Percentiles rank a stretch among this genome's conserved stretches.
Evolutionary conservation across 192 early-diverging fungal species (phyloP).

Genomic region (Haplosporangium gracile): DNA sequence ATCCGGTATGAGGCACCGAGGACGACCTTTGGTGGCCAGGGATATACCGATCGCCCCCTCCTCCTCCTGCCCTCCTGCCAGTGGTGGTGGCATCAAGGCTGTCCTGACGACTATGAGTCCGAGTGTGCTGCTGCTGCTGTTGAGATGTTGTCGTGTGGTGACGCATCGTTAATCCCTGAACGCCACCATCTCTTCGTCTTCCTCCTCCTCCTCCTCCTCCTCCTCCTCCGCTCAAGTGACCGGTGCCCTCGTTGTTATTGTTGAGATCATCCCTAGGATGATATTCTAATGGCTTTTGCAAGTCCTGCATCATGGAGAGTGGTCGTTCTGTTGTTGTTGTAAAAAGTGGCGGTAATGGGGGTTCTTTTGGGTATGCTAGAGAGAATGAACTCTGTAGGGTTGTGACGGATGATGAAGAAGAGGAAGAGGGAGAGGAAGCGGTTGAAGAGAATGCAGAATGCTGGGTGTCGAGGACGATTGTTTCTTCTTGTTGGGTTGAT

Average conservation of each 20-base stretch:
- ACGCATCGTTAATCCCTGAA: conserved; percentile 1
- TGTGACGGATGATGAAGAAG: background rate
- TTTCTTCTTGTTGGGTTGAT: background rate
- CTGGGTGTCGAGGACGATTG: background rate
- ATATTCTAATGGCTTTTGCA: background rate
- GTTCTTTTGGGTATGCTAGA: background rate
- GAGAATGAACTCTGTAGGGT: background rate
- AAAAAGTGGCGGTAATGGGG: background rate
- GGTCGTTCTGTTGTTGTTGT: background rate
- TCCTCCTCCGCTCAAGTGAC: background rate
- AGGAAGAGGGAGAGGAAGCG: background rate
- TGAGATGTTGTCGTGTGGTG: background rate
- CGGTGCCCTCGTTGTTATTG: background rate
- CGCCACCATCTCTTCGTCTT: background rate
- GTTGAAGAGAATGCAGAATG: background rate
- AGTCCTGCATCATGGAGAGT: background rate
- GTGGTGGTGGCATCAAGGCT: background rate
- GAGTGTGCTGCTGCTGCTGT: background rate
- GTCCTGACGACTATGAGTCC: background rate
- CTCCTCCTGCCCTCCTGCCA: background rate
- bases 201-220: background rate
- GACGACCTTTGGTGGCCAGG: background rate
- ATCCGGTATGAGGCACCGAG: background rate
- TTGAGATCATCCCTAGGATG: background rate
- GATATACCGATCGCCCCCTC: background rate